Evolutionary conservation across 1,139 yeast species (phyloP).

Genomic region (Nakaseomyces bracarensis): DNA sequence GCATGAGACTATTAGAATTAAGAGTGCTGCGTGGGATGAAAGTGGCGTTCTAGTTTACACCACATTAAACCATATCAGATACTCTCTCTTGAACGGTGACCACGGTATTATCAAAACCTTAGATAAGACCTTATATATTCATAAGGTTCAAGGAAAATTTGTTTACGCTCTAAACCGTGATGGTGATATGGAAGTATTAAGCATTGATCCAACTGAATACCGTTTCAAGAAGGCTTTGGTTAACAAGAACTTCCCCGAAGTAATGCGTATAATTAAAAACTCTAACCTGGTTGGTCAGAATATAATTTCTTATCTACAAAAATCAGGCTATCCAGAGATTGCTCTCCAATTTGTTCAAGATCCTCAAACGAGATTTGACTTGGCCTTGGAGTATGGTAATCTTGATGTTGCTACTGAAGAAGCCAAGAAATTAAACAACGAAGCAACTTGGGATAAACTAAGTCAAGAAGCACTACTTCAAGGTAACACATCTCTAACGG

Average conservation of each 20-base stretch:
- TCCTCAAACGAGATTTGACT: conserved; percentile 90
- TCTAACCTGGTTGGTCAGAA: conserved; percentile 96
- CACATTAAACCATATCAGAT: conserved; percentile 91
- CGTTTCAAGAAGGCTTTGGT: conserved; percentile 91
- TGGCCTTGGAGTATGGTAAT: conserved; percentile 91
- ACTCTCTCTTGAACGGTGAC: conserved; percentile 88
- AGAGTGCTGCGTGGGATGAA: conserved; percentile 98
- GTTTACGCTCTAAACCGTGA: conserved; percentile 78
- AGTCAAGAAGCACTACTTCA: conserved; percentile 83
- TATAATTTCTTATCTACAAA: conserved; percentile 88
- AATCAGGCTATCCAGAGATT: conserved; percentile 88
- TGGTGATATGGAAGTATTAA: conserved; percentile 71
- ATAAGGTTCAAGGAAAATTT: conserved; percentile 59
- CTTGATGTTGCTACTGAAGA: conserved; percentile 79
- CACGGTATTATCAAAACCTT: conserved; percentile 88
- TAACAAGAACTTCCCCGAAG: conserved; percentile 85
- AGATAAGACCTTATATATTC: conserved; percentile 81
- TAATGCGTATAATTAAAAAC: conserved; percentile 74
- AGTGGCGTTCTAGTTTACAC: conserved; percentile 85
- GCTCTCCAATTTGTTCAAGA: conserved; percentile 96
- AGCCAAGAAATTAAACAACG: conserved; percentile 67
- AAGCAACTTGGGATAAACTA: conserved; percentile 69
- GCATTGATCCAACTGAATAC: conserved; percentile 93
- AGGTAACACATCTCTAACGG: conserved; percentile 82
- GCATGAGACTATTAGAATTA: conserved; percentile 95